Base-by-base conservation (phyloP, 495 filamentous ascomycete genomes). In the Xeromyces bisporus region DNA sequence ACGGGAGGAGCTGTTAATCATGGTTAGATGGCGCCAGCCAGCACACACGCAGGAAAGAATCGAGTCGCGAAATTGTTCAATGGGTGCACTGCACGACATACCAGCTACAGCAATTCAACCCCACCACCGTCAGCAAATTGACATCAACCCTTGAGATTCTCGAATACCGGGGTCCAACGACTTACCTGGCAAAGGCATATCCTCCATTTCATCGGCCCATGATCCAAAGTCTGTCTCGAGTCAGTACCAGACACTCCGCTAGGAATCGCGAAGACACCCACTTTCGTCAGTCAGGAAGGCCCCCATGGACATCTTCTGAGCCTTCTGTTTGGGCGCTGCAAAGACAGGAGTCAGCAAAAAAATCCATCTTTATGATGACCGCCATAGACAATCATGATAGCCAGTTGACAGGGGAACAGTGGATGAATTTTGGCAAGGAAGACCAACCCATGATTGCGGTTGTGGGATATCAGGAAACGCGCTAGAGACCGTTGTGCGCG, bases 141-240 rank as follows among this genome's bases (percentile, higher is more conserved):
- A 20, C 17, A 3, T 14, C 12, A n/a, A 27, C 4, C 26, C 13
- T 15, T 4, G 11, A 27, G 7, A 24, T 24, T 24, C 7, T 24
- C 23, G 6, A n/a, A 24, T 24, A 27, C n/a, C 6, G 10, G 10
- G n/a, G 14, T 4, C n/a, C 6, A 6, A 11, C 12, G 37, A 60
- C 71, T 62, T 75, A 86, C 81, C 60, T 53, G 67, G 62, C 38
- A 79, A 58, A 33, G 75, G 72, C 60, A 69, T 67, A 42, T 89
- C 80, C 51, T 96, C 89, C 67, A 96, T 91, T 48, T 97, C 89
- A 63, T 96, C 89, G 40, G 89, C 89, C 89, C 89, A 97, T 37
- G 89, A 93, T 48, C 83, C 83, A 41, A 82, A 71, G 42, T 75
- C 85, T 93, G 48, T 5, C 41, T 37, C 10, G 33, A 26, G 44